These are phyloP conservation scores for Blastocystis sp. DNA, from an alignment of 352 stramenopile genomes.

Conservation along the genomic window DNA sequence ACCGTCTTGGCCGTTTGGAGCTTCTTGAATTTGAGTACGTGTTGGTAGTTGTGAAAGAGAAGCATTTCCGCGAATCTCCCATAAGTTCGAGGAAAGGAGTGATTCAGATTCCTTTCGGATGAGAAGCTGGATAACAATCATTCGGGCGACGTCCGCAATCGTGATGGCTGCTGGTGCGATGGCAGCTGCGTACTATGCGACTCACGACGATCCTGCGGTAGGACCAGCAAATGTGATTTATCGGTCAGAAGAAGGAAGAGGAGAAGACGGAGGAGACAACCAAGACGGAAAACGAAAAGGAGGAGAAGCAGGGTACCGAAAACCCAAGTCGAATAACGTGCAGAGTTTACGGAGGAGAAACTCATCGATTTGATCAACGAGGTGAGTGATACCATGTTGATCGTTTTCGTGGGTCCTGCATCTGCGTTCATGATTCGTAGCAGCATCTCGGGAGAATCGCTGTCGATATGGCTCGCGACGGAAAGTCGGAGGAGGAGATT, in stretches of 20 bases:
- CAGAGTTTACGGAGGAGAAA: slow-evolving; percentile 5
- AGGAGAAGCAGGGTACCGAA: neutral
- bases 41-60: slow-evolving; percentile 43
- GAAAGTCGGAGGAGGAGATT: slow-evolving; percentile 33
- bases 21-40: slow-evolving; percentile 26
- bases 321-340: neutral
- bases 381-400: slow-evolving; percentile 42
- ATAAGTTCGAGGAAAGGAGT: too few species aligned
- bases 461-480: slow-evolving; percentile 28
- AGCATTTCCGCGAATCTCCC: too few species aligned
- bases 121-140: neutral
- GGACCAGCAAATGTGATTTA: neutral
- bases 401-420: slow-evolving; percentile 2
- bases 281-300: neutral
- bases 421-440: neutral
- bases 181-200: neutral
- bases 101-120: neutral
- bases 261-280: neutral
- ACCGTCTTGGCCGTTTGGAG: neutral
- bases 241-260: neutral
- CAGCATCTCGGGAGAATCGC: slow-evolving; percentile 28
- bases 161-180: neutral
- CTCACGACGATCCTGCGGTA: neutral
- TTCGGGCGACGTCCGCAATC: too few species aligned
- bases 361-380: slow-evolving; percentile 35